These are phyloP conservation scores for Penicillium roqueforti DNA, from an alignment of 495 filamentous ascomycete genomes.

Conservation along the genomic window DNA sequence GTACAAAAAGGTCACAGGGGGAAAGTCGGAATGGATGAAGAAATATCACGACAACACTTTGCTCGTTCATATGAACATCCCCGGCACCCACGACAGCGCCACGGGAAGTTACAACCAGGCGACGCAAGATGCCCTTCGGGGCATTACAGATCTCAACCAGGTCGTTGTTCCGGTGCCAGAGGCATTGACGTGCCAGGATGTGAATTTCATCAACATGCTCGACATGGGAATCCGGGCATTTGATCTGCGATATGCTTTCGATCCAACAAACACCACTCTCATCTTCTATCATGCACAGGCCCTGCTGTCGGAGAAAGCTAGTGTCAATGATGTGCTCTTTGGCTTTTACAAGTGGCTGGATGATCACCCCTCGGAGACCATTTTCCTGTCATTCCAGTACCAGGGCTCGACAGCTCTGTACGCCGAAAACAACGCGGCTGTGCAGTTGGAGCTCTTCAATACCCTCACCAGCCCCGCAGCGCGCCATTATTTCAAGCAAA, in stretches of 20 bases:
- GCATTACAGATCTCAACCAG: conserved; percentile 37
- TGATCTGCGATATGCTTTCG: conserved; percentile 48
- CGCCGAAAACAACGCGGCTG: conserved; percentile 31
- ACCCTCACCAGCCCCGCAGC: conserved; percentile 32
- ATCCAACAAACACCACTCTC: conserved; percentile 40
- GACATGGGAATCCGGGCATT: conserved; percentile 49
- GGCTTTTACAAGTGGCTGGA: conserved; percentile 47
- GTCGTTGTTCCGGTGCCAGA: conserved; percentile 24
- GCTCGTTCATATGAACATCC: conserved; percentile 48
- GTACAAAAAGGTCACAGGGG: conserved; percentile 21
- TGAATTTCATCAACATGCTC: conserved; percentile 34
- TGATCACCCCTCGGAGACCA: conserved; percentile 30
- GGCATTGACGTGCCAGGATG: conserved; percentile 42
- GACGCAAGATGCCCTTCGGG: conserved; percentile 35
- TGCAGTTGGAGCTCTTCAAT: conserved; percentile 33
- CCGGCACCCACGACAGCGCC: conserved; percentile 51
- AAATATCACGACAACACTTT: conserved; percentile 36
- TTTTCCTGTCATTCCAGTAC: conserved; percentile 40
- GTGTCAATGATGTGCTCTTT: conserved; percentile 45
- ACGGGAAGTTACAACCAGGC: conserved; percentile 52
- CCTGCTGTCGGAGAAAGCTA: conserved; percentile 41
- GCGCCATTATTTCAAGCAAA: conserved; percentile 36
- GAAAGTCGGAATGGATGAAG: conserved; percentile 46
- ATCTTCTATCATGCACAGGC: conserved; percentile 50
- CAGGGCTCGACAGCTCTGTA: conserved; percentile 28